Base-by-base conservation (phyloP, 2,329 filamentous ascomycete species). In the Xylariales sp. region DNA sequence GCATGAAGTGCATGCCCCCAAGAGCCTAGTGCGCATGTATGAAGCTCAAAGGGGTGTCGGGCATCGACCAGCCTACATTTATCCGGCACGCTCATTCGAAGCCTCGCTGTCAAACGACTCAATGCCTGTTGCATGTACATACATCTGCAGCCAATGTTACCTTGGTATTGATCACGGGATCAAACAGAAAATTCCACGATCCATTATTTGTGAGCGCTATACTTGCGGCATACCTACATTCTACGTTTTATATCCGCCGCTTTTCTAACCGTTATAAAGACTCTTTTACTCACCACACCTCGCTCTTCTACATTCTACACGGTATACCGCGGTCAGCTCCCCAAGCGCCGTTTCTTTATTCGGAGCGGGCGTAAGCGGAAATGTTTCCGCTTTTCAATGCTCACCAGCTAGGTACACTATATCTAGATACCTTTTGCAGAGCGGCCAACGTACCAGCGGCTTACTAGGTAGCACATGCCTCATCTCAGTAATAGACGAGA, bases 71-170 rank as follows among this genome's bases (percentile, higher is more conserved):
- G 53, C n/a, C 4, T 16, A 30, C 53, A 30, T 53, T 23, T 41
- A 54, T n/a, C 18, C 36, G 9, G 8, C 18, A 55, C 36, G 53
- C 36, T 5, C 23, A 34, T 36, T 48, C 30, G 43, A 54, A 54
- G 32, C 36, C 64, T 63, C 23, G 41, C 23, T 49, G 41, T 36
- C 54, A 58, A 41, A 39, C 8, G 32, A n/a, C 12, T 41, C 39
- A 41, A 55, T 43, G 50, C 61, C 39, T 46, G 28, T 39, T 60
- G 50, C 65, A 56, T 67, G 41, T 55, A 39, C 12, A 14, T 48
- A 61, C 36, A 48, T 59, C 59, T 67, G 54, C 60, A 60, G 52
- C 18, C 53, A 36, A 41, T 41, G 49, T 49, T 60, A 41, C 57
- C 48, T 53, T 45, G 18, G 30, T 50, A 30, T 39, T 9, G n/a